Percentiles rank a stretch among this genome's conserved stretches.
phyloP scores from a whole-genome alignment of 75 land plant genomes.

The Picea sitchensis region DNA sequence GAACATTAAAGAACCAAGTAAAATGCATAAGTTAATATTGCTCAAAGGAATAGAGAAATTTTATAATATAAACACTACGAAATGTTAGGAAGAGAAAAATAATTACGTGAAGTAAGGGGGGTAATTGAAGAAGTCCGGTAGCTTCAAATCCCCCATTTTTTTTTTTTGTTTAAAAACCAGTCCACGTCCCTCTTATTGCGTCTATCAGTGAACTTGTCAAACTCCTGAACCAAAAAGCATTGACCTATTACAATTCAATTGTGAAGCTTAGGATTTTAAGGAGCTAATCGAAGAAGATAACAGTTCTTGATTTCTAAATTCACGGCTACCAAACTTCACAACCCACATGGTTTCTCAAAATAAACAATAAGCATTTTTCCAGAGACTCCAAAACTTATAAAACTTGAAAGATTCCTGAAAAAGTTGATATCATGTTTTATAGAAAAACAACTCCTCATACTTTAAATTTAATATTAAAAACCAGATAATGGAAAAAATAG shows the following conservation, averaged over 20 bases:
- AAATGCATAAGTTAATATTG: not conserved
- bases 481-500: too few species aligned
- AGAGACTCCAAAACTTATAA: too few species aligned
- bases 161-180: not conserved
- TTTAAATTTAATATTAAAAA: too few species aligned
- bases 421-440: too few species aligned
- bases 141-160: conserved; percentile 80
- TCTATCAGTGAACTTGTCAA: not conserved
- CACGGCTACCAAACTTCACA: too few species aligned
- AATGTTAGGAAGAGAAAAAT: not conserved
- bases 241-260: not conserved
- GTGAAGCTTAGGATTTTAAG: not conserved
- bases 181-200: not conserved
- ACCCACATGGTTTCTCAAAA: too few species aligned
- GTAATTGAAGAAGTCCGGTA: conserved; percentile 91
- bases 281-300: too few species aligned
- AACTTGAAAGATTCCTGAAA: too few species aligned
- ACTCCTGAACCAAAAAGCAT: conserved; percentile 8
- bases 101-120: conserved; percentile 98
- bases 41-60: conserved; percentile 1
- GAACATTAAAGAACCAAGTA: not conserved
- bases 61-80: not conserved
- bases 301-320: too few species aligned
- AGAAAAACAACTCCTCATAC: too few species aligned
- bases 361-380: too few species aligned